phyloP scores from a whole-genome alignment of 139 green algal species.

The Trebouxia sp. region DNA sequence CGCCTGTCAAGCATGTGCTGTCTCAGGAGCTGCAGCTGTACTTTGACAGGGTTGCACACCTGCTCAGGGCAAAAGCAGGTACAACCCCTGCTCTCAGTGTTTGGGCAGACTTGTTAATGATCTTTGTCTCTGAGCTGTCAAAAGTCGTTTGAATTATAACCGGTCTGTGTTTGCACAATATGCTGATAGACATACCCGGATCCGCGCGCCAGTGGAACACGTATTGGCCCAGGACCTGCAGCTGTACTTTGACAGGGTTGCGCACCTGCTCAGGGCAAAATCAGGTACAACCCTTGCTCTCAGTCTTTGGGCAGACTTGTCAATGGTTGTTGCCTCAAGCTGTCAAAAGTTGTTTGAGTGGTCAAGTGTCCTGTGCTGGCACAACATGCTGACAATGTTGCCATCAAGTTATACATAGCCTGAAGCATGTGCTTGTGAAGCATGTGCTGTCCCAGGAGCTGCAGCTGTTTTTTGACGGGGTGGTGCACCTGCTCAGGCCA shows the following conservation, averaged over 20 bases:
- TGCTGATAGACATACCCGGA: too few species aligned
- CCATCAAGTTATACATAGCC: too few species aligned
- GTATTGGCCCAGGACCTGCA: constrained; percentile 76
- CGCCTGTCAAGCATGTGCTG: constrained; percentile 76
- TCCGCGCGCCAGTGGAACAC: constrained; percentile 77
- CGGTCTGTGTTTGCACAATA: too few species aligned
- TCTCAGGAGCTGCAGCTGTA: constrained; percentile 80
- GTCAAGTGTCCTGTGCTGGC: too few species aligned
- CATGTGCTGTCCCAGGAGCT: constrained; percentile 81
- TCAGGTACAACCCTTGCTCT: too few species aligned
- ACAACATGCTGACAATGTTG: too few species aligned
- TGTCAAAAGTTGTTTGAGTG: too few species aligned
- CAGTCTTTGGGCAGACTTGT: too few species aligned
- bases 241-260: constrained; percentile 66
- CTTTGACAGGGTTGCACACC: constrained; percentile 59
- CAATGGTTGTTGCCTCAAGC: too few species aligned
- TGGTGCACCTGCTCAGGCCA: constrained; percentile 42
- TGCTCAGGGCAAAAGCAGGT: constrained; percentile 30
- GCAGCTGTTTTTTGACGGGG: constrained; percentile 67
- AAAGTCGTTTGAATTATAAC: too few species aligned
- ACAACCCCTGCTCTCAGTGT: neutral
- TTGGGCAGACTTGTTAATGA: neutral
- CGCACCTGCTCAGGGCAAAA: constrained; percentile 32
- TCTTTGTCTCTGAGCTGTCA: too few species aligned
- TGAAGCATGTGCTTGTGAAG: constrained; percentile 66